These are phyloP conservation scores for Crithidia mellificae DNA, from an alignment of 208 protist genomes.

Conservation along the genomic window DNA sequence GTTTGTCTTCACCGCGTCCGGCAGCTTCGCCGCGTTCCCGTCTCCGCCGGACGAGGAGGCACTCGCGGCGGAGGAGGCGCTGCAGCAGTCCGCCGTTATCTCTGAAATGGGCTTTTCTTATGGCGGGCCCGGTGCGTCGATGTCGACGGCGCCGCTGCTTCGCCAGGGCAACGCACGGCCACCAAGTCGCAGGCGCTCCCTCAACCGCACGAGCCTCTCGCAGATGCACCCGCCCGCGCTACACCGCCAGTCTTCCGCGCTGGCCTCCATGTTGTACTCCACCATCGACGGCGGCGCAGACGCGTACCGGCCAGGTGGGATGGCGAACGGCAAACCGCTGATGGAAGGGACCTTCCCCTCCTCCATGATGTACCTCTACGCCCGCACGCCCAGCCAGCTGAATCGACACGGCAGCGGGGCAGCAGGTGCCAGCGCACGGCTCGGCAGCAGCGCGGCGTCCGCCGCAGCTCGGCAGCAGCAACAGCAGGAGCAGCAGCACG, in stretches of 20 bases:
- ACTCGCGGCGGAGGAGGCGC: neutral
- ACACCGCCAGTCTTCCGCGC: conserved; percentile 12
- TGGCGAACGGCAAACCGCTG: neutral
- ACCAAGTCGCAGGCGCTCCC: conserved; percentile 7
- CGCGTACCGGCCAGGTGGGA: neutral
- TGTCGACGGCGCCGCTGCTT: neutral
- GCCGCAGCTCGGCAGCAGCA: neutral
- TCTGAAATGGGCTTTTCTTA: conserved; percentile 20
- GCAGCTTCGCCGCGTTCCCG: conserved; percentile 9
- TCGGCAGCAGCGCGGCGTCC: neutral
- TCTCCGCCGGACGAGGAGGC: neutral
- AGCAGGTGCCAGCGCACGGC: neutral
- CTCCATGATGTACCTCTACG: conserved; percentile 19
- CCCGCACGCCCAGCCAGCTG: neutral
- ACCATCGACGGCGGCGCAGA: conserved; percentile 4
- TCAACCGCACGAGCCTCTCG: conserved; percentile 8
- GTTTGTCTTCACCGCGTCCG: conserved; percentile 13
- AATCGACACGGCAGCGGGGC: neutral
- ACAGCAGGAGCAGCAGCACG: no score
- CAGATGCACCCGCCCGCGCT: conserved; percentile 2
- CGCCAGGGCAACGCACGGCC: neutral
- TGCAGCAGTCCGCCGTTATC: conserved; percentile 7
- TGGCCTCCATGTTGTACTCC: conserved; percentile 16
- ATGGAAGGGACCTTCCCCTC: conserved; percentile 15
- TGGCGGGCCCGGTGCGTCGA: neutral